A percentile compares a stretch with the other conserved stretches of the same genome.
phyloP scores from a whole-genome alignment of 2,329 filamentous ascomycete species.

The Cladosporium halotolerans region DNA sequence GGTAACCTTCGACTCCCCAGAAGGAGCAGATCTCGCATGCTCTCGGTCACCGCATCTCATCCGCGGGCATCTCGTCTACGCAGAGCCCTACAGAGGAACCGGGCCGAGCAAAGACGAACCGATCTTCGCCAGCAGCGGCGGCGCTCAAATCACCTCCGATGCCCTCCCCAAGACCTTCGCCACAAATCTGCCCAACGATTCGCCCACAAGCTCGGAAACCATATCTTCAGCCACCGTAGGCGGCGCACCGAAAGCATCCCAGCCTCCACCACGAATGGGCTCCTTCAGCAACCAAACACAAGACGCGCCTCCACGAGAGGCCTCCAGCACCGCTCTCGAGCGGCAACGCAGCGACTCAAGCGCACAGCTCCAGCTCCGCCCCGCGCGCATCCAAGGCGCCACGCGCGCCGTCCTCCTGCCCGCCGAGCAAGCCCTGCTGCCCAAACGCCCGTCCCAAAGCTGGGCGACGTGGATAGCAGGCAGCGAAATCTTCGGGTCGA shows the following conservation, averaged over 20 bases:
- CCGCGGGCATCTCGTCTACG: conserved; percentile 43
- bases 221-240: conserved; percentile 7
- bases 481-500: conserved; percentile 62
- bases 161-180: conserved; percentile 26
- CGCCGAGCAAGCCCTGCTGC: conserved; percentile 42
- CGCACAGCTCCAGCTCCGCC: conserved; percentile 18
- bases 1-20: conserved; percentile 45
- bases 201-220: conserved; percentile 30
- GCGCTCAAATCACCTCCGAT: conserved; percentile 25
- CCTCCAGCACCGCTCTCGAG: conserved; percentile 4
- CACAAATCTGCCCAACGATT: conserved; percentile 27
- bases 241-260: neutral
- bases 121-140: conserved; percentile 34
- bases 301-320: conserved; percentile 4
- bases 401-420: conserved; percentile 37
- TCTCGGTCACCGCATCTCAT: conserved; percentile 42
- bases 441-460: conserved; percentile 34
- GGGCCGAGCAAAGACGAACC: conserved; percentile 39
- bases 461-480: conserved; percentile 35
- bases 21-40: conserved; percentile 44
- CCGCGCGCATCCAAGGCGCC: conserved; percentile 31
- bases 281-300: neutral
- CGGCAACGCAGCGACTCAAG: conserved; percentile 9
- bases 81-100: conserved; percentile 41
- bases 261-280: conserved; percentile 5